Conservation (phyloP, 2,329 filamentous ascomycete species). For the Trichoderma brevicompactum region DNA sequence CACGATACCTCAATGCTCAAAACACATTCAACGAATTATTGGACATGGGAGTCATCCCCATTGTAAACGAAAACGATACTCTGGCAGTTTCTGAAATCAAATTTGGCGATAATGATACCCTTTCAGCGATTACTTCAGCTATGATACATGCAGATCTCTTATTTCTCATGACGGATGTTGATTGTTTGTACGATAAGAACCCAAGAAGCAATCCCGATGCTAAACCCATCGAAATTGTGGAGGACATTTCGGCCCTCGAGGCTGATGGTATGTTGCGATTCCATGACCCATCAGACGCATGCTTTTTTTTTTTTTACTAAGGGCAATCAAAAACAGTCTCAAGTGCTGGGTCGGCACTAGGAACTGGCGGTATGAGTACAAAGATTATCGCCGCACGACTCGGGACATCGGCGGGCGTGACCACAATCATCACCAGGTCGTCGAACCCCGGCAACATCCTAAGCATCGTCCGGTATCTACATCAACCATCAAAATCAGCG, state of each 20-base stretch:
- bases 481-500: conserved; percentile 30
- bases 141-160: conserved; percentile 97
- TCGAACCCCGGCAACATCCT: conserved; percentile 92
- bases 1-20: conserved; percentile 91
- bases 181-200: conserved; percentile 96
- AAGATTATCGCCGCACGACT: conserved; percentile 94
- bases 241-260: conserved; percentile 80
- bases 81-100: conserved; percentile 97
- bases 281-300: background rate
- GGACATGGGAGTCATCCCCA: conserved; percentile 94
- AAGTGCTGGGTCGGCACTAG: conserved; percentile 82
- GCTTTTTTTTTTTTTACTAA: conserved; percentile 33
- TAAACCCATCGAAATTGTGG: conserved; percentile 86
- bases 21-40: conserved; percentile 91
- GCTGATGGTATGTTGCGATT: conserved; percentile 68
- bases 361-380: conserved; percentile 96
- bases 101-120: conserved; percentile 97
- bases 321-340: conserved; percentile 62
- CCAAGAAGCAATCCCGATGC: conserved; percentile 84
- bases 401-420: conserved; percentile 92
- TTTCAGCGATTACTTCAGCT: conserved; percentile 93
- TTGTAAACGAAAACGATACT: conserved; percentile 99
- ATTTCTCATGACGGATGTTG: conserved; percentile 98
- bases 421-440: conserved; percentile 91
- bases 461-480: conserved; percentile 76